Base-by-base conservation (phyloP, 306 rosid genomes). In the Vigna nakashimae region DNA sequence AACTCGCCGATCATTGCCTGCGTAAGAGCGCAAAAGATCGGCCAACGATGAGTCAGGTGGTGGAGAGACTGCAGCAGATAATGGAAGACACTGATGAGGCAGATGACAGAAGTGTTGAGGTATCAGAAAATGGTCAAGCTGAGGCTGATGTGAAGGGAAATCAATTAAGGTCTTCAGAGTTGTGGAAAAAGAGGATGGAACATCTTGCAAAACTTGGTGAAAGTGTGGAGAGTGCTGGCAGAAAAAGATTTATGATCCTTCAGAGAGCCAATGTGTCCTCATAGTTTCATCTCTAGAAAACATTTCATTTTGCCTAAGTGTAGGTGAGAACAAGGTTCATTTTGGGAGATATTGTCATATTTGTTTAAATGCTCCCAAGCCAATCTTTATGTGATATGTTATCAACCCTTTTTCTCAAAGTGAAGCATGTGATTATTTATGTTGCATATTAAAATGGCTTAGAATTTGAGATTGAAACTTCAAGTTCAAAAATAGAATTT, bases 151-250 rank as follows among this genome's bases (percentile, higher is more conserved):
- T 79, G 69, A 76, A 75, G 45, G 32, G 59, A 50, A 78, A 51
- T 5, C 20, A 83, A 38, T 15, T 46, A 4, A 65, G 73, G 16
- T 76, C 91, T 5, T 15, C 93, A 2, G 88, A 85, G 42, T 85
- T 90, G 10, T 88, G 94, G 94, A 87, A 69, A 75, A 88, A 85
- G 82, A 82, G 96, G 68, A 94, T 94, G 97, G 78, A 82, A 50
- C 96, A 92, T 87, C 87, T 94, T 81, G 92, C 88, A 65, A 92
- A 90, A 82, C 91, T 91, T 63, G 98, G 97, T 50, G 96, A 90
- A 82, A 84, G 79, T 7, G 96, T 82, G 78, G 91, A 89, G 84
- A 75, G 86, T 83, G 87, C 75, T 30, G 73, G 84, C 64, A 88
- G 92, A 85, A 85, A 86, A 85, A 90, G 90, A 80, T 89, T 91